Conservation (phyloP, 805 yeast species). For the Yarrowia yakushimensis region DNA sequence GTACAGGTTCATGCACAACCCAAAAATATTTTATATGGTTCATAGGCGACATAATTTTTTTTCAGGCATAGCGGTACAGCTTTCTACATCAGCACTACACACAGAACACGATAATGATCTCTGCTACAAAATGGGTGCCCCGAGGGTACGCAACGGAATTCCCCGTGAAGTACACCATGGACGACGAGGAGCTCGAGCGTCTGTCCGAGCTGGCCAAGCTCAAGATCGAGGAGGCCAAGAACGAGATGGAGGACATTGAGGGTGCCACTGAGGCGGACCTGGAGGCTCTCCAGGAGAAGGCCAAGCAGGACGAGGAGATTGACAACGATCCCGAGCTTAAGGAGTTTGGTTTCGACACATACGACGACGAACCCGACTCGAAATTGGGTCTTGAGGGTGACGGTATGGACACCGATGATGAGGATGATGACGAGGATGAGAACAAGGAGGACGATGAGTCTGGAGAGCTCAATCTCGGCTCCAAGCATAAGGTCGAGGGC, state of each 20-base stretch:
- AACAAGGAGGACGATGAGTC: conserved; percentile 43
- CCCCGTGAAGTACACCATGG: conserved; percentile 82
- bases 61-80: conserved; percentile 1
- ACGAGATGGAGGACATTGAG: conserved; percentile 46
- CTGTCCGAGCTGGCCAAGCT: conserved; percentile 80
- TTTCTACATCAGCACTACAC: background rate
- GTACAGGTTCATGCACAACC: background rate
- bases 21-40: conserved; percentile 21
- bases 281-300: conserved; percentile 27
- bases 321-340: conserved; percentile 48
- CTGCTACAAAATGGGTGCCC: conserved; percentile 94
- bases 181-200: conserved; percentile 90
- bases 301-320: conserved; percentile 24
- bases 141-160: conserved; percentile 91
- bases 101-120: conserved; percentile 54
- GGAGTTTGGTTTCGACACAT: conserved; percentile 81
- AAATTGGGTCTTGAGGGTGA: conserved; percentile 52
- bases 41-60: conserved; percentile 5
- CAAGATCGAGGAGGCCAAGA: conserved; percentile 72
- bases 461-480: conserved; percentile 43
- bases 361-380: conserved; percentile 60
- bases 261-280: conserved; percentile 37
- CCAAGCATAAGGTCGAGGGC: conserved; percentile 42
- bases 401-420: conserved; percentile 61
- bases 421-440: conserved; percentile 52